These are phyloP conservation scores for Spergularia azorica DNA, from an alignment of 179 eudicot species.

Conservation along the genomic window DNA sequence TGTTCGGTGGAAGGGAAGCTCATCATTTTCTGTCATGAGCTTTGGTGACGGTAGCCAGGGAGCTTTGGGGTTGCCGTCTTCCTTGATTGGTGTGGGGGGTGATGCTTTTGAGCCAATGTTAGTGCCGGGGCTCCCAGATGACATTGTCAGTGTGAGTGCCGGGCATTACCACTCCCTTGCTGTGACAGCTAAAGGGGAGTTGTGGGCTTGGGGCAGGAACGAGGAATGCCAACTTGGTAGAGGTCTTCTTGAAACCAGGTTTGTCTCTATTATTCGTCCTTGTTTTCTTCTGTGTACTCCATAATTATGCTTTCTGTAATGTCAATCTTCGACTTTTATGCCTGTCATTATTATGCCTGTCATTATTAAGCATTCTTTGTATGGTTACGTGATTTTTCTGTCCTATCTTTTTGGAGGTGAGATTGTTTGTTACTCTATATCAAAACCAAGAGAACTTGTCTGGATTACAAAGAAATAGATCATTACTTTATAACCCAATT, in stretches of 20 bases:
- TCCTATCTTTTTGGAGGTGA: no score
- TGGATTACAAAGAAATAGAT: background rate
- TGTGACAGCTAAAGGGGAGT: conserved; percentile 71
- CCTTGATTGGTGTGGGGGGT: conserved; percentile 55
- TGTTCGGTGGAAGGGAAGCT: conserved; percentile 24
- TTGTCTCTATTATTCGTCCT: conserved; percentile 16
- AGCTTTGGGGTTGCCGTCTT: conserved; percentile 69
- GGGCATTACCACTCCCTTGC: conserved; percentile 98
- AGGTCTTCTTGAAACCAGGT: conserved; percentile 69
- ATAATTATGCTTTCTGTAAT: no score
- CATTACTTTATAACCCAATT: background rate
- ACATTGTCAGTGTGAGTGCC: conserved; percentile 58
- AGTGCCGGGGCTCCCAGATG: conserved; percentile 68
- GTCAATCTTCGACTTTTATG: no score
- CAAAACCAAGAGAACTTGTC: no score
- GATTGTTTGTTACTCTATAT: no score
- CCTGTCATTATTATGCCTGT: no score
- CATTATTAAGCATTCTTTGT: no score
- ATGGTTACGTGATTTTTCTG: background rate
- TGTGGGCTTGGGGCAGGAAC: conserved; percentile 99
- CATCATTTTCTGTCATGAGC: conserved; percentile 61
- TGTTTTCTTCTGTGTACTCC: background rate
- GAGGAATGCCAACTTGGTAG: conserved; percentile 90
- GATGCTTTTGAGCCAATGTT: conserved; percentile 88
- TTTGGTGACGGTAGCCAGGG: conserved; percentile 97